Base-by-base conservation (phyloP, 306 rosid genomes). In the Nissolia schottii region DNA sequence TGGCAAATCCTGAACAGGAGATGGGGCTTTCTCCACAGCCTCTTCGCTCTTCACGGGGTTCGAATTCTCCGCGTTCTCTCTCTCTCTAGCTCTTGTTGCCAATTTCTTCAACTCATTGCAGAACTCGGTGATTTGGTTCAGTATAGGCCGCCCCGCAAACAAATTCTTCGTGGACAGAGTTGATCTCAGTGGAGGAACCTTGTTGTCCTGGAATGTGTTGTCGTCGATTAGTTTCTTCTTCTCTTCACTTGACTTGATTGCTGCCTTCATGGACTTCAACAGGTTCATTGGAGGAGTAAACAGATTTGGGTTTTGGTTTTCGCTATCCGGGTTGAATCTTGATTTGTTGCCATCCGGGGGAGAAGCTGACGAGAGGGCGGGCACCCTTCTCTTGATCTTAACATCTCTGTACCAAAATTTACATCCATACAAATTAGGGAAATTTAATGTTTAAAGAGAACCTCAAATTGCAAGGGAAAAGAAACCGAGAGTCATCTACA, bases 81-180 rank as follows among this genome's bases (percentile, higher is more conserved):
- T 80, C 83, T 88, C 96, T 78, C 70, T 89, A 0, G 73, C 76
- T 77, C 90, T 85, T 35, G 57, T 77, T 0, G 96, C 93, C 87
- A 95, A 54, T 81, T 82, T 89, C 86, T 91, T 95, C 84, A 95
- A 73, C 23, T 95, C 99, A 53, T 70, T 85, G 75, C 96, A 95
- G 80, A 95, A 91, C 48, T 89, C 99, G 1, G 97, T 84, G 75
- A 95, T 88, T 77, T 89, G 99, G 67, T 83, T 87, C 60, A 95
- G 74, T 68, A 94, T 86, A 58, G 95, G 97, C 73, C 96, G 79
- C 70, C 92, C 89, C 0, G 86, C 83, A 40, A 94, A 85, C 68
- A 94, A 84, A 71, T 91, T 94, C 83, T 86, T 86, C 0, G 96
- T 88, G 0, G 97, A 94, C 55, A 86, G 91, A 35, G 96, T 83